These are phyloP conservation scores for Ceratocystis colombiana DNA, from an alignment of 2,329 filamentous ascomycete genomes.

Conservation along the genomic window DNA sequence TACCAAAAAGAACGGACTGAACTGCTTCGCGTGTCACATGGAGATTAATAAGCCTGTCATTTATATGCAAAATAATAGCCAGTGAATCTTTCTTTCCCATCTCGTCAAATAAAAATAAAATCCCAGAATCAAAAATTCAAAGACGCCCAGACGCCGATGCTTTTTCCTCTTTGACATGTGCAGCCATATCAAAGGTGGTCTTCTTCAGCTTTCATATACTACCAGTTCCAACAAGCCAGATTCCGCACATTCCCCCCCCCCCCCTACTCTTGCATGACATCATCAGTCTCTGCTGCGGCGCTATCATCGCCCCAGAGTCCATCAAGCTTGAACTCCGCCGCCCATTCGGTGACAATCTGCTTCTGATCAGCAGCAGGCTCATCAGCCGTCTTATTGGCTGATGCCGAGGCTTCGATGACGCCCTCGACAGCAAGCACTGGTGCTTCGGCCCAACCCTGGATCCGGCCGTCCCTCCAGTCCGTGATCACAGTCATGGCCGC, in stretches of 20 bases:
- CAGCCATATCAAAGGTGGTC: constrained; percentile 1
- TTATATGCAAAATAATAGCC: constrained; percentile 23
- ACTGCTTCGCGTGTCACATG: background rate
- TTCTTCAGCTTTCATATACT: constrained; percentile 17
- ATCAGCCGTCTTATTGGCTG: constrained; percentile 34
- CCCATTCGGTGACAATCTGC: constrained; percentile 84
- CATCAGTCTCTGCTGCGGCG: constrained; percentile 31
- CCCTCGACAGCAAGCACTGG: constrained; percentile 53
- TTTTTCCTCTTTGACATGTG: constrained; percentile 22
- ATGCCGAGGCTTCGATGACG: constrained; percentile 28
- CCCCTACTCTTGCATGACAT: constrained; percentile 45
- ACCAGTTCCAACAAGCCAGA: background rate
- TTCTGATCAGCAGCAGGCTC: constrained; percentile 57
- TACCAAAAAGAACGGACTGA: background rate
- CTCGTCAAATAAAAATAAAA: constrained; percentile 23
- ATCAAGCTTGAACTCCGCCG: constrained; percentile 88
- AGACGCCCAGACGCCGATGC: constrained; percentile 28
- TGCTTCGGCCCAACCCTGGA: constrained; percentile 82
- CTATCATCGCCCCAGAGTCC: constrained; percentile 62
- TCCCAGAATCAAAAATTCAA: constrained; percentile 27
- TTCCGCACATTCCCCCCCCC: background rate
- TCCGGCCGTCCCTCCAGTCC: constrained; percentile 93
- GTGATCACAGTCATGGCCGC: constrained; percentile 88
- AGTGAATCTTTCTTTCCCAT: constrained; percentile 23
- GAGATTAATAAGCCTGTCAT: constrained; percentile 17